Base-by-base conservation (phyloP, 768 basidiomycete species). In the Thelephora aurantiotincta region DNA sequence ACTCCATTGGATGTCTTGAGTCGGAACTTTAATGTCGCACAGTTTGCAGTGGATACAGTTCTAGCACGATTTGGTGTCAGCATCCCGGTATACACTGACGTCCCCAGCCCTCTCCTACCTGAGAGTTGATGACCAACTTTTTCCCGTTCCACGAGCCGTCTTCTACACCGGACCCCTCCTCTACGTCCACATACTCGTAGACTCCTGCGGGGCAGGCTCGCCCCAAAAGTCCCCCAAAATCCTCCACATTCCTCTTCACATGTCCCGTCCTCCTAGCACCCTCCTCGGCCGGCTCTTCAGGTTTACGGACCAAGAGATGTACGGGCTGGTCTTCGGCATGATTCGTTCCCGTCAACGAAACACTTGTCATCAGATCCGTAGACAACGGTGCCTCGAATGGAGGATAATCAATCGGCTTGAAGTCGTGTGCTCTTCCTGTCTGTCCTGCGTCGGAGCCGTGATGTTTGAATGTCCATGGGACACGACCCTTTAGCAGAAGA, bases 281-380 rank as follows among this genome's bases (percentile, higher is more conserved):
- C 36, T 73, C 75, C 44, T 76, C 74, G 6, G 59, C 52, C 6
- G 58, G 57, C 18, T 56, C 60, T 50, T 60, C 60, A 20, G 51
- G 53, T 49, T 55, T 56, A 41, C 65, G 79, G 60, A 96, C 76
- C 30, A 83, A 72, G 43, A 98, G 69, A 64, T 99, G 96, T 12
- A 89, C 69, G 2, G 83, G 90, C 61, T 97, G 91, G 61, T 97
- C 91, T 61, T 99, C 94, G n/a, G 85, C 81, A 58, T 98, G 94
- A 59, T 94, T 94, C 13, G 94, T 97, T 0, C 86, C 88, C 6
- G 94, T 96, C 38, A 96, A 72, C 2, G 86, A 73, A 34, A 99
- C 74, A 33, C 84, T 85, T 0, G 90, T 98, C 61, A 98, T 71
- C 57, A 99, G 69, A 60, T 98, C 94, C 23, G 94, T 97, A 5